phyloP scores from a whole-genome alignment of 75 land plant genomes.

The Pinus tabuliformis region DNA sequence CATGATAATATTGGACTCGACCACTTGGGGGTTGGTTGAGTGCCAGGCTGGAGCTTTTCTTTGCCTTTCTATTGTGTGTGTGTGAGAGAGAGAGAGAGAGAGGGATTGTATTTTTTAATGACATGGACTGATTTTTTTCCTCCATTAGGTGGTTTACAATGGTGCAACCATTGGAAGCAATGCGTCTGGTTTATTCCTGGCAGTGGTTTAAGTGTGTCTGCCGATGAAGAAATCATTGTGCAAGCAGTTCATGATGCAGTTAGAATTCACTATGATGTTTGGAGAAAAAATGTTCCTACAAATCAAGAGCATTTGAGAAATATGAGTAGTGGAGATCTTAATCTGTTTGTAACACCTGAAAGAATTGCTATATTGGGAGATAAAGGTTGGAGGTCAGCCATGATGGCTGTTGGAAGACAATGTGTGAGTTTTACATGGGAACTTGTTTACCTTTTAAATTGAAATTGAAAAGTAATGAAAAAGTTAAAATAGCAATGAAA shows the following conservation, averaged over 20 bases:
- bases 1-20: neutral
- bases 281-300: slow-evolving; percentile 1
- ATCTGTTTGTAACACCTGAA: slow-evolving; percentile 57
- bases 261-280: slow-evolving; percentile 56
- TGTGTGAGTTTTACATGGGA: slow-evolving; percentile 6
- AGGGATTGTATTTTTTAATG: neutral
- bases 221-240: slow-evolving; percentile 41
- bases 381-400: slow-evolving; percentile 46
- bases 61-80: neutral
- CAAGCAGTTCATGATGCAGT: slow-evolving; percentile 62
- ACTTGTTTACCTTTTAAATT: neutral
- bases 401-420: slow-evolving; percentile 28
- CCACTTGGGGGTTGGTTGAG: neutral
- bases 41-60: neutral
- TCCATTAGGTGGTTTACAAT: slow-evolving; percentile 25
- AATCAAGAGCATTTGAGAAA: neutral
- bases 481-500: neutral
- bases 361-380: slow-evolving; percentile 81
- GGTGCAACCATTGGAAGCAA: slow-evolving; percentile 98
- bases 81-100: neutral
- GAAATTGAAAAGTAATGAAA: slow-evolving; percentile 4
- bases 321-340: slow-evolving; percentile 3
- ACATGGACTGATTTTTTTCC: neutral
- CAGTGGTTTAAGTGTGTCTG: slow-evolving; percentile 38
- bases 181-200: slow-evolving; percentile 83